These are phyloP conservation scores for Boletus subparvulus DNA, from an alignment of 768 basidiomycete species.

Conservation along the genomic window DNA sequence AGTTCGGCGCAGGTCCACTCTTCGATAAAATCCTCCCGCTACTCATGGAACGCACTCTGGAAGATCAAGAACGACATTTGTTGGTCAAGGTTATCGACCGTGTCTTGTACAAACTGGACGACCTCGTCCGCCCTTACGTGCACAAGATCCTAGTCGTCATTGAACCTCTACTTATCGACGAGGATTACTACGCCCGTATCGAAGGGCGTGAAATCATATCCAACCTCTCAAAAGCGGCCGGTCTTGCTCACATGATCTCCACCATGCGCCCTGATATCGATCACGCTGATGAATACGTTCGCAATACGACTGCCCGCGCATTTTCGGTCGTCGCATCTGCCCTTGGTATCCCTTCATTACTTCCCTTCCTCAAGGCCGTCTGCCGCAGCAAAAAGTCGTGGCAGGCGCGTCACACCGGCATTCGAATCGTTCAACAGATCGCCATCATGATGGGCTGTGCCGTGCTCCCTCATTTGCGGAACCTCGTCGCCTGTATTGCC, in stretches of 20 bases:
- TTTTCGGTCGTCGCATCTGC: constrained; percentile 99
- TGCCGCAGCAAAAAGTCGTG: constrained; percentile 99
- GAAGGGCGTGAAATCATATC: constrained; percentile 99
- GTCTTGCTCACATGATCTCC: constrained; percentile 99
- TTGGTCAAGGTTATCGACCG: constrained; percentile 99
- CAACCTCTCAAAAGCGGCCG: constrained; percentile 97
- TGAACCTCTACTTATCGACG: constrained; percentile 97
- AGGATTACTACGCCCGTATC: constrained; percentile 94
- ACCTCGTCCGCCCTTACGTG: constrained; percentile 97
- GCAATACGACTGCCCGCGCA: constrained; percentile 97
- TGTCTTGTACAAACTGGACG: constrained; percentile 97
- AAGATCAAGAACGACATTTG: constrained; percentile 97
- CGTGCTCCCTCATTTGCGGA: constrained; percentile 93
- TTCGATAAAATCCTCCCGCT: constrained; percentile 98
- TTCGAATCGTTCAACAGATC: constrained; percentile 99
- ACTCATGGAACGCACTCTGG: constrained; percentile 96
- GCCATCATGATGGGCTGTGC: constrained; percentile 99
- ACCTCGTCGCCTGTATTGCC: constrained; percentile 94
- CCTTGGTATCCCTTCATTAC: constrained; percentile 93
- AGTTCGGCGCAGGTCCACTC: constrained; percentile 95
- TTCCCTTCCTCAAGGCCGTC: constrained; percentile 98
- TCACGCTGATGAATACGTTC: constrained; percentile 98
- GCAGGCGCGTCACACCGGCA: constrained; percentile 99
- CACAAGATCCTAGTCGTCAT: constrained; percentile 99
- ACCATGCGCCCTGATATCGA: constrained; percentile 99